Conservation (phyloP, 805 yeast genomes). For the Myxozyma monticola region DNA sequence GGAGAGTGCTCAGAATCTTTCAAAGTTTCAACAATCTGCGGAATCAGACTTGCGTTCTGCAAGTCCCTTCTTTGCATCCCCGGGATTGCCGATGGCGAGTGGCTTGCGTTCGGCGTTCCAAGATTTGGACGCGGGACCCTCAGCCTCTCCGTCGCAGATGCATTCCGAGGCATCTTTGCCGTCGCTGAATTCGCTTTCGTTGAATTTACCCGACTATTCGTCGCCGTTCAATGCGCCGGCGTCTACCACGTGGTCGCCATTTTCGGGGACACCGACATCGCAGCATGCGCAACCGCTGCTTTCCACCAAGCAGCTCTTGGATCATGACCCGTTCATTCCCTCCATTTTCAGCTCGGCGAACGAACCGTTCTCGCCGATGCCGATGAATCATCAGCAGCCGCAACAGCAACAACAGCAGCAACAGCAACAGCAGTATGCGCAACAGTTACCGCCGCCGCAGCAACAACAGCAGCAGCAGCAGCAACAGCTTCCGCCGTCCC, state of each 20-base stretch:
- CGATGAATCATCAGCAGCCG: background rate
- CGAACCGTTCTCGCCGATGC: background rate
- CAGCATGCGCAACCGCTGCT: slow-evolving; percentile 13
- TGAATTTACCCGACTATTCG: slow-evolving; percentile 4
- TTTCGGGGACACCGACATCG: slow-evolving; percentile 18
- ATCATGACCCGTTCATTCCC: slow-evolving; percentile 20
- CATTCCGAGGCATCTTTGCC: no score
- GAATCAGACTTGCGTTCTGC: slow-evolving; percentile 2
- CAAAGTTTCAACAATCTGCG: background rate
- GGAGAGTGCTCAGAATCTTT: slow-evolving; percentile 1
- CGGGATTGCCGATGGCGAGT: no score
- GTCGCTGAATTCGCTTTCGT: slow-evolving; percentile 1
- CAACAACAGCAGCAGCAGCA: slow-evolving; percentile 17
- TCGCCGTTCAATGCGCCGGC: slow-evolving; percentile 13
- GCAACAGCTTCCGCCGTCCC: slow-evolving; percentile 11
- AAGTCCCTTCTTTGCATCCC: slow-evolving; percentile 17
- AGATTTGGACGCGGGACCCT: no score
- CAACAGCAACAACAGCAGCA: slow-evolving; percentile 13
- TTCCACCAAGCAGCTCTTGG: slow-evolving; percentile 4
- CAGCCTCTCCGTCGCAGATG: no score
- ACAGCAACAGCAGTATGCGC: no score
- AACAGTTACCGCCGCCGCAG: background rate
- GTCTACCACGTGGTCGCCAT: slow-evolving; percentile 13
- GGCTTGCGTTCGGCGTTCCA: no score
- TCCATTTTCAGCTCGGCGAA: slow-evolving; percentile 7